Evolutionary conservation across 23 red algal species (phyloP), one percentile per base, ranked within the genome.

Genomic region (Gracilaria vermiculophylla): DNA sequence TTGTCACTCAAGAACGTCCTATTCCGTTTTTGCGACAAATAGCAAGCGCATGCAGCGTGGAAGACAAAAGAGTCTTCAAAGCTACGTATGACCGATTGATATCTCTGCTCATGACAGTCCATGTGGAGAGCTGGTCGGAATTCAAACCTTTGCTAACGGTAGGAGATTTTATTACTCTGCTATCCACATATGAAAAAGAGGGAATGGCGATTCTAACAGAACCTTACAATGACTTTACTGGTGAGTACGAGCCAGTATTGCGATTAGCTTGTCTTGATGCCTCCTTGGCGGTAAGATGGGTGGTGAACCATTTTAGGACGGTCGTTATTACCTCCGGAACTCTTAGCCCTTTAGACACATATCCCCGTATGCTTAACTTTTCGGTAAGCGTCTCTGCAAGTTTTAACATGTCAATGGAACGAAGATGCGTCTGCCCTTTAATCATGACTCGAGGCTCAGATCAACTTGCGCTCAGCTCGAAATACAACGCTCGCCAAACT

Each of bases 321-420:
- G 96, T 98, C 5, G 78, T 98, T 35, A 85, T 98, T 43, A 95
- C 96, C 19, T 98, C 96, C 15, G 96, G 96, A 20, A 98, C 96
- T 36, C 81, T 98, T 23, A 95, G 92, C 25, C 96, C 96, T 37
- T 76, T 95, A 2, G 90, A 95, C 50, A 77, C 94, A 48, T 98
- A 98, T 81, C 76, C 92, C 31, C 62, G 80, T n/a, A 92, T 98
- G 56, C 86, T 98, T 24, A 89, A 89, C 80, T 98, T 98, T 62
- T 55, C 77, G 5, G 92, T 94, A 29, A 89, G 87, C 25, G 92
- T 95, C 12, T 83, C 96, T 5, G 67, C 86, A 33, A 91, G 83
- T 76, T 86, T 95, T 44, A 93, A 86, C 35, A 95, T 98, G 92
- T 94, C 89, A 28, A 78, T 98, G 53, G 85, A 95, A 23, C 71